A percentile compares a stretch with the other conserved stretches of the same genome.
These are phyloP conservation scores for Spatholobus suberectus DNA, from an alignment of 306 rosid genomes.

Conservation along the genomic window DNA sequence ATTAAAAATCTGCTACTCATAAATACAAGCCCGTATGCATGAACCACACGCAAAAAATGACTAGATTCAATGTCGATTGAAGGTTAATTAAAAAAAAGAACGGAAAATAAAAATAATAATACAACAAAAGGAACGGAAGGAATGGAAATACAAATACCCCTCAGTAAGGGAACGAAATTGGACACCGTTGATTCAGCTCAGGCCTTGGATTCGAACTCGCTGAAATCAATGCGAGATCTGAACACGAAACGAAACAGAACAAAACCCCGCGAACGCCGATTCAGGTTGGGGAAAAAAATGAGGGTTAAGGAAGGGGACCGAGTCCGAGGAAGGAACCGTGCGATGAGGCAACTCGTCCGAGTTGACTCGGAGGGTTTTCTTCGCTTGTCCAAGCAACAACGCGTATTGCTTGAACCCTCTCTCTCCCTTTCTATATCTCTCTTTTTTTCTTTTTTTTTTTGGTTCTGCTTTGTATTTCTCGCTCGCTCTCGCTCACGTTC, in stretches of 20 bases:
- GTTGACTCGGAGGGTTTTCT: conserved; percentile 53
- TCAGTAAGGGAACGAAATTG: neutral
- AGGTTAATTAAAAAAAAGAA: neutral
- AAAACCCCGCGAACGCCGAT: neutral
- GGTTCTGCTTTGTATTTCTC: conserved; percentile 33
- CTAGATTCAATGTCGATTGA: neutral
- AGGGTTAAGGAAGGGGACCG: conserved; percentile 7
- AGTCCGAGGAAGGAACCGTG: conserved; percentile 31
- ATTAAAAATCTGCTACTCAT: conserved; percentile 18
- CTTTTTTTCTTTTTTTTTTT: no score
- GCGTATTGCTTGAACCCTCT: conserved; percentile 32
- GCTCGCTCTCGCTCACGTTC: conserved; percentile 15
- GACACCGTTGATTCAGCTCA: conserved; percentile 24
- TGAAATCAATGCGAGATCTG: conserved; percentile 62
- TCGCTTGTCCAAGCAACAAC: neutral
- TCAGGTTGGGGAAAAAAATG: neutral
- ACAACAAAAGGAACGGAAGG: neutral
- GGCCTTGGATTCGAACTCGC: conserved; percentile 51
- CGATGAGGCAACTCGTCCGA: conserved; percentile 49
- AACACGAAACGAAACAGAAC: neutral
- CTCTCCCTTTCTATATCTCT: neutral
- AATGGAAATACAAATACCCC: conserved; percentile 37
- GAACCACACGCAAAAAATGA: neutral
- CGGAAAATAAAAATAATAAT: neutral
- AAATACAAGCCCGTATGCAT: neutral